These are phyloP conservation scores for Maudiozyma saulgeensis DNA, from an alignment of 805 yeast species.

Conservation along the genomic window DNA sequence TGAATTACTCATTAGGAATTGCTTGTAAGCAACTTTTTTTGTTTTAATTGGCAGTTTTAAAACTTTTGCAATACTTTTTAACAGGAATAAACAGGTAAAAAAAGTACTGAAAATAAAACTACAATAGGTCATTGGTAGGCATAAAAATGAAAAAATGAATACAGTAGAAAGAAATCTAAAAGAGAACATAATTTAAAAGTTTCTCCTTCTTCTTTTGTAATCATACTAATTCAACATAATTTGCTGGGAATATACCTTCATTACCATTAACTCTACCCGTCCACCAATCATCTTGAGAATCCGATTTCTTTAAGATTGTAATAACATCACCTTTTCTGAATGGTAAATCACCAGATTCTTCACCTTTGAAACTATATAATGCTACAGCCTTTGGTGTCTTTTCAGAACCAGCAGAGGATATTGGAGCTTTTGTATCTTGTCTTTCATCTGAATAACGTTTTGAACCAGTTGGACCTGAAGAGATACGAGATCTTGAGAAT, in stretches of 20 bases:
- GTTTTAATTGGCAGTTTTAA: background rate
- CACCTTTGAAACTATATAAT: slow-evolving; percentile 79
- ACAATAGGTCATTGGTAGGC: no score
- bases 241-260: slow-evolving; percentile 97
- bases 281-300: slow-evolving; percentile 97
- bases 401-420: slow-evolving; percentile 9
- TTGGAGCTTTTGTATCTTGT: slow-evolving; percentile 4
- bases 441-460: slow-evolving; percentile 5
- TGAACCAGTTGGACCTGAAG: slow-evolving; percentile 32
- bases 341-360: slow-evolving; percentile 83
- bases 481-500: slow-evolving; percentile 29
- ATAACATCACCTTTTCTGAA: slow-evolving; percentile 93
- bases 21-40: background rate
- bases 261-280: slow-evolving; percentile 79
- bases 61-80: background rate
- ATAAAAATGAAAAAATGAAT: no score
- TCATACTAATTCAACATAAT: slow-evolving; percentile 69
- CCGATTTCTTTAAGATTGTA: slow-evolving; percentile 75
- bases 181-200: background rate
- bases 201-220: background rate
- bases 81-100: no score
- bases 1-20: background rate
- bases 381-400: slow-evolving; percentile 78
- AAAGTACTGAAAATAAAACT: no score
- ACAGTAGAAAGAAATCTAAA: background rate